phyloP scores from a whole-genome alignment of 2,329 filamentous ascomycete genomes.

The Leptodontidium sp. region DNA sequence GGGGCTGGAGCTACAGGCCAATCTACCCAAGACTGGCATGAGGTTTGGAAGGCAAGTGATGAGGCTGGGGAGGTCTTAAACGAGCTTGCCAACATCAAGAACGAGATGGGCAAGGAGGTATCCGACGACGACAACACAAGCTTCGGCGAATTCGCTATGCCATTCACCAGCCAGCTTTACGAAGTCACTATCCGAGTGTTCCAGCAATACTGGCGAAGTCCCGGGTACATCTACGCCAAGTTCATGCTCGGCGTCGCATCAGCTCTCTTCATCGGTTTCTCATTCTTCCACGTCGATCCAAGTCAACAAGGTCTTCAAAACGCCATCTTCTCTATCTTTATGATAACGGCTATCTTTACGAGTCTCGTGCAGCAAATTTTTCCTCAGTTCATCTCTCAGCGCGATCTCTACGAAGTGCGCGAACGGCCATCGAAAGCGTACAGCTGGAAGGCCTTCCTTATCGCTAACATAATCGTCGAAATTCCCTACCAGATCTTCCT shows the following conservation, averaged over 20 bases:
- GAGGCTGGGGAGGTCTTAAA: slow-evolving; percentile 46
- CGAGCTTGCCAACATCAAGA: slow-evolving; percentile 41
- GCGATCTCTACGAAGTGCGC: slow-evolving; percentile 70
- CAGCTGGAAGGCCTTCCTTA: slow-evolving; percentile 48
- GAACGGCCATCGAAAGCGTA: slow-evolving; percentile 47
- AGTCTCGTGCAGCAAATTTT: slow-evolving; percentile 72
- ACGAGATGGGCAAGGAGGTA: slow-evolving; percentile 61
- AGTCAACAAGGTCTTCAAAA: slow-evolving; percentile 73
- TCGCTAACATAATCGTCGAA: slow-evolving; percentile 73
- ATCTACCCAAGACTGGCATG: slow-evolving; percentile 67
- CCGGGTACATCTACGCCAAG: slow-evolving; percentile 79
- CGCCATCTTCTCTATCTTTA: slow-evolving; percentile 76
- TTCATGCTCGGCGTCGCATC: slow-evolving; percentile 58
- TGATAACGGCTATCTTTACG: slow-evolving; percentile 74
- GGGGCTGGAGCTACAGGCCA: slow-evolving; percentile 68
- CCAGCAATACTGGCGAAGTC: slow-evolving; percentile 81
- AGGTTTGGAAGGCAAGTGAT: slow-evolving; percentile 48
- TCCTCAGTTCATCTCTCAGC: slow-evolving; percentile 74
- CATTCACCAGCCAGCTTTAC: slow-evolving; percentile 70
- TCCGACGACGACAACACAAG: slow-evolving; percentile 55
- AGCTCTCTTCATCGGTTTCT: slow-evolving; percentile 71
- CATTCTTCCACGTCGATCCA: slow-evolving; percentile 67
- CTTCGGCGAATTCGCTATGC: slow-evolving; percentile 78
- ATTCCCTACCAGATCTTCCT: slow-evolving; percentile 84
- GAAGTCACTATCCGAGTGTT: slow-evolving; percentile 74